Base-by-base conservation (phyloP, 2,329 filamentous ascomycete genomes). In the Colletotrichum somersetense region DNA sequence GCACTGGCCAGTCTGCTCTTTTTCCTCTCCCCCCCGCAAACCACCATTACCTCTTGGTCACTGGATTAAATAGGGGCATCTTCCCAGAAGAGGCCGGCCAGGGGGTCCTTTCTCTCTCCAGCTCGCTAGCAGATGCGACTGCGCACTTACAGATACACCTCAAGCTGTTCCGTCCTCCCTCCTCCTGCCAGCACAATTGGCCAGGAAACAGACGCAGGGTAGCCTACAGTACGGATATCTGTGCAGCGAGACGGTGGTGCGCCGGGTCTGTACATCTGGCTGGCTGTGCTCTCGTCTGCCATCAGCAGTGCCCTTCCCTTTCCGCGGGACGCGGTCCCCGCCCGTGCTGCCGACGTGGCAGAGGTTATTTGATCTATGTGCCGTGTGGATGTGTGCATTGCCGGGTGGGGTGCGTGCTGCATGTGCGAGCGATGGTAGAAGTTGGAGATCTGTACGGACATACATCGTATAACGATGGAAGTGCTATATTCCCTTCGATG, bases 221-320 rank as follows among this genome's bases (percentile, higher is more conserved):
- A 57, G 50, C 35, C 46, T 53, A 68, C 68, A 68, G 64, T 68
- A 71, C 64, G 65, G 65, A 71, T 68, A 62, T 50, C 65, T 53
- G 35, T 57, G 30, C 68, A 35, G 35, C 64, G 35, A 52, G 50
- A 71, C 64, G 52, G 68, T 71, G 67, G 40, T 57, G 50, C 40
- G 23, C 35, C 14, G 23, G 40, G 48, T 56, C 44, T 52, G 63
- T 35, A 50, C 30, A 35, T 56, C 56, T 57, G 10, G 38, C 67
- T 38, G 58, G 67, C 65, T 63, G 63, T 70, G 56, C 48, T 61
- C 57, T 59, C 53, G 44, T 53, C 52, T 38, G 50, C 44, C 55
- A 57, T 57, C 42, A 59, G 61, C 30, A 30, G 30, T 30, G 30
- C 30, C 30, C 30, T 65, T 53, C 61, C 57, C 53, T 69, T 67